Evolutionary conservation across 768 basidiomycete species (phyloP), one percentile per base, ranked within the genome.

Genomic region (Hygrophorus russula): DNA sequence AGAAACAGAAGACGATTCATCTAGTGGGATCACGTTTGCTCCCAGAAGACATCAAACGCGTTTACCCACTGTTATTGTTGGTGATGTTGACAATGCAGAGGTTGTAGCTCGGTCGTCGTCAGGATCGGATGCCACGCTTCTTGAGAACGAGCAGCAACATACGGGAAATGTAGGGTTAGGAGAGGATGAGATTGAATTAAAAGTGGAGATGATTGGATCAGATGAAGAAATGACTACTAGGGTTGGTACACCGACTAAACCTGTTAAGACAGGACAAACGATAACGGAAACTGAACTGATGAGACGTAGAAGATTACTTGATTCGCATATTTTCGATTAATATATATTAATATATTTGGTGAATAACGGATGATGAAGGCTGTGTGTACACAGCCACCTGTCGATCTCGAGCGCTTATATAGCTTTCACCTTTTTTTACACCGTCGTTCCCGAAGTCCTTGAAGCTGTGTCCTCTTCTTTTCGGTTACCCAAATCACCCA

Each of bases 271-370:
- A 11, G 80, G 82, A 13, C 77, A 80, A 49, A 78, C 76, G 33
- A 87, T 86, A 45, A 71, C 74, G n/a, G 85, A 89, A 60, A 72
- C 67, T 14, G 86, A 87, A 59, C 59, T 90, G 57, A 81, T 92
- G 70, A 65, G 80, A 53, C 70, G 90, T 52, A 73, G 84, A 41
- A 74, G 89, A 53, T 57, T 92, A 57, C 65, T 92, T 42, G 82
- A 85, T 51, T 71, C 80, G 41, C 81, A 84, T 55, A 78, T 82
- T 39, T 79, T 70, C 54, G 67, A 69, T 43, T 43, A 32, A 32
- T n/a, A n/a, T n/a, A n/a, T n/a, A n/a, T n/a, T n/a, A 24, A 24
- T 24, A 24, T 24, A 24, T 24, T 3, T 24, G 24, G 24, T 3
- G 24, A 3, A 24, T 24, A 24, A 24, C 24, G 24, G 24, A 24